Base-by-base conservation (phyloP, 257 asterid genomes). In the Solanum paucissectum region DNA sequence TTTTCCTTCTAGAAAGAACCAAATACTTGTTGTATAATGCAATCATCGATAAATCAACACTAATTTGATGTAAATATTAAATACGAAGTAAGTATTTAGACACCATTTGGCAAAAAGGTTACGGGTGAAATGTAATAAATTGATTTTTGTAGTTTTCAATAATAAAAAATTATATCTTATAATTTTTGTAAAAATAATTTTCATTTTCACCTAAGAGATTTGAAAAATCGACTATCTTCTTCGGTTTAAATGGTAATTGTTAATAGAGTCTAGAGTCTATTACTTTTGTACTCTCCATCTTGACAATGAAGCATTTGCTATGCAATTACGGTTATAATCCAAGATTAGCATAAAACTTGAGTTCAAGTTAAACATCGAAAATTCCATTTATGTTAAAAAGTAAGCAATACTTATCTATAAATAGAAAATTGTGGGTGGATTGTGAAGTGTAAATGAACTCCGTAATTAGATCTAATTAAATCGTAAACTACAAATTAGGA, bases 101-200 rank as follows among this genome's bases (percentile, higher is more conserved):
- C 23, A 52, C 62, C 9, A 16, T 52, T 52, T 52, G 4, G 16
- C 23, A 52, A 6, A 52, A 3, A 1, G 9, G 62, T 16, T 52
- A 52, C 3, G 1, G 0, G 3, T 16, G 23, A 9, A 52, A 52
- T 16, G 23, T 0, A 18, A 1, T 68, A 68, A 20, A 55, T 55
- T 55, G 2, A 55, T 55, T 55, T 52, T 18, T 0, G 4, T 52
- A 52, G 4, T 18, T 52, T 52, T 52, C 10, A 18, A 52, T 16
- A 0, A 16, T 16, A 52, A 49, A 52, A 14, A 5, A 0, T 0
- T 49, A 5, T 49, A 6, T 52, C 0, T 52, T 52, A 6, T 16
- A 52, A 52, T 2, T 16, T 14, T 52, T 16, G 0, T 52, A 16
- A 16, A 16, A 52, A 16, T 16, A 52, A 16, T 52, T 52, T 52